These are phyloP conservation scores for Pueraria montana DNA, from an alignment of 306 rosid species.

Conservation along the genomic window DNA sequence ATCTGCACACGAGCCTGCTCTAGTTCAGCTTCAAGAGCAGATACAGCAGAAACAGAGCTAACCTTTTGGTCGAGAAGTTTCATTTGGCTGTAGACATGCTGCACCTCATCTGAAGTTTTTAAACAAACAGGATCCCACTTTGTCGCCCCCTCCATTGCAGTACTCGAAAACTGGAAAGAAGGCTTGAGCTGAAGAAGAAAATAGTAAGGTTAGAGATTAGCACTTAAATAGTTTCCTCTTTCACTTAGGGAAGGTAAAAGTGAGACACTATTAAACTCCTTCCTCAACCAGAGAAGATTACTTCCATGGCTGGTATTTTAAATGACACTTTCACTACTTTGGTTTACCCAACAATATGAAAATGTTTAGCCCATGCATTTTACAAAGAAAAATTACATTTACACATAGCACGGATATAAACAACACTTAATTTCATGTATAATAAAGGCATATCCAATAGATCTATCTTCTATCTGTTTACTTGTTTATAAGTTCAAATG, in stretches of 20 bases:
- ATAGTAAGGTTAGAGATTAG: constrained; percentile 22
- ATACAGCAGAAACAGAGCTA: constrained; percentile 66
- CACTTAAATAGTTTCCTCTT: background rate
- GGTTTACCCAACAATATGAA: constrained; percentile 19
- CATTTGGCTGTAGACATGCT: constrained; percentile 64
- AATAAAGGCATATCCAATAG: constrained; percentile 11
- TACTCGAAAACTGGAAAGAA: constrained; percentile 67
- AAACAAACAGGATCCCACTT: constrained; percentile 91
- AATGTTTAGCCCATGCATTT: constrained; percentile 1
- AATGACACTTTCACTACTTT: constrained; percentile 31
- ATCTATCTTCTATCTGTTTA: constrained; percentile 1
- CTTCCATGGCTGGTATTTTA: constrained; percentile 32
- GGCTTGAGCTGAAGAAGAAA: constrained; percentile 59
- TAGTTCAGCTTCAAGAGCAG: constrained; percentile 84
- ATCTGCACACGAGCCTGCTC: constrained; percentile 79
- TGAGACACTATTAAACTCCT: background rate
- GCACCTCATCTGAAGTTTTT: constrained; percentile 68
- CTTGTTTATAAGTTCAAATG: constrained; percentile 18
- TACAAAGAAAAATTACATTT: background rate
- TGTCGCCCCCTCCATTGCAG: constrained; percentile 89
- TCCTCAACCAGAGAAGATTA: constrained; percentile 5
- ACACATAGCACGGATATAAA: constrained; percentile 4
- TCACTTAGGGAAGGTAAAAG: background rate
- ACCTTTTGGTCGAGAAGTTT: constrained; percentile 79
- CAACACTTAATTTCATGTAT: constrained; percentile 24